phyloP scores from a whole-genome alignment of 2,329 filamentous ascomycete genomes.

The Aspergillus pseudotamarii region DNA sequence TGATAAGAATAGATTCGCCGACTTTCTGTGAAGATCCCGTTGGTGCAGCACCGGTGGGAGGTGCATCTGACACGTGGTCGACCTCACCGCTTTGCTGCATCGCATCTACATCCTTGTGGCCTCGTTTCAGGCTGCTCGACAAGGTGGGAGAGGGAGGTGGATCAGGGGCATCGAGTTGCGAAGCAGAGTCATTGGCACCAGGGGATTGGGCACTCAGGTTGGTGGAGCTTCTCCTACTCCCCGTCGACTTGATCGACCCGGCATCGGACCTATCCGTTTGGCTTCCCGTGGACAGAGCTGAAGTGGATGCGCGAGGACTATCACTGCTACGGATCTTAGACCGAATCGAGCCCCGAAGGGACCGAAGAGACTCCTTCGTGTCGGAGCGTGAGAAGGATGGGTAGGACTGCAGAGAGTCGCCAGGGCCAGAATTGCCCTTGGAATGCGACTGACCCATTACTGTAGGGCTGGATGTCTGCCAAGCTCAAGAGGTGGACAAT shows the following conservation, averaged over 20 bases:
- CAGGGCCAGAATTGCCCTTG: constrained; percentile 58
- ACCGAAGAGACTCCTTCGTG: constrained; percentile 88
- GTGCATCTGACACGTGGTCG: constrained; percentile 89
- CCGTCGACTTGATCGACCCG: constrained; percentile 72
- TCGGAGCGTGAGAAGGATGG: constrained; percentile 91
- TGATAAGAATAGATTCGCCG: constrained; percentile 86
- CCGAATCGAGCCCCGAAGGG: constrained; percentile 76
- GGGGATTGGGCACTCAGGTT: constrained; percentile 33
- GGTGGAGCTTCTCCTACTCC: constrained; percentile 49
- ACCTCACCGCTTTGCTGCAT: constrained; percentile 89
- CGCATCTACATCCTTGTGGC: constrained; percentile 75
- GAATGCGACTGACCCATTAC: constrained; percentile 57
- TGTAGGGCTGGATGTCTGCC: constrained; percentile 37
- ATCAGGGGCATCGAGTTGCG: constrained; percentile 54
- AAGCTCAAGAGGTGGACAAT: constrained; percentile 30
- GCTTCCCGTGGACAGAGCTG: constrained; percentile 63
- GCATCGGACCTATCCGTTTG: constrained; percentile 67
- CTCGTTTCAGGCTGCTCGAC: constrained; percentile 70
- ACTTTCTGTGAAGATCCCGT: constrained; percentile 65
- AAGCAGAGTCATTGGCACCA: constrained; percentile 51
- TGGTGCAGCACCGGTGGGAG: constrained; percentile 66
- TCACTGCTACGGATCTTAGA: constrained; percentile 79
- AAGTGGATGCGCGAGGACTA: constrained; percentile 76
- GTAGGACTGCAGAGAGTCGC: constrained; percentile 75
- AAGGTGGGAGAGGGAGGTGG: constrained; percentile 86